A percentile compares a stretch with the other conserved stretches of the same genome.
These are phyloP conservation scores for Pleurozium schreberi DNA, from an alignment of 225 moss, liverwort and hornwort genomes.

Conservation along the genomic window DNA sequence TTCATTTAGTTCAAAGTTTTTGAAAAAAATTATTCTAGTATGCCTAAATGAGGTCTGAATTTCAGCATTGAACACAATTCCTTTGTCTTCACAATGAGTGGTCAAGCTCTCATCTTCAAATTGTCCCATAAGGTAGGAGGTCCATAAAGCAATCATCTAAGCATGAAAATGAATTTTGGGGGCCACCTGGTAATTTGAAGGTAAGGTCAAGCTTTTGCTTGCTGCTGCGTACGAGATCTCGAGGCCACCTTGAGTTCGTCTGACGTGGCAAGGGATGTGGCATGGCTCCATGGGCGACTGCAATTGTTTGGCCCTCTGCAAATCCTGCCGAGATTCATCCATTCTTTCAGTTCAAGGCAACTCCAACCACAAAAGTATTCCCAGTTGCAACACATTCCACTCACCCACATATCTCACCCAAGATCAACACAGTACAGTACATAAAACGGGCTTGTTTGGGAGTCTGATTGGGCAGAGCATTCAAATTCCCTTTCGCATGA, in stretches of 20 bases:
- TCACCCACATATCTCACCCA: too few relatives aligned
- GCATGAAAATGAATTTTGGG: too few relatives aligned
- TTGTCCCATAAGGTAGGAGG: too few relatives aligned
- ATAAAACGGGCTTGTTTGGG: background rate
- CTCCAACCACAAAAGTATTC: background rate
- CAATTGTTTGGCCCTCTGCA: background rate
- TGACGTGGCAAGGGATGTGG: slow-evolving; percentile 6
- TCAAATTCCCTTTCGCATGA: background rate
- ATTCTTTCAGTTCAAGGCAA: background rate
- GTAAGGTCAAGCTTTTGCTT: background rate
- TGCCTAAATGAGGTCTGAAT: too few relatives aligned
- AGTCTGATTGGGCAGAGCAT: background rate
- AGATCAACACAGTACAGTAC: too few relatives aligned
- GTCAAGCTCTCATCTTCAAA: too few relatives aligned
- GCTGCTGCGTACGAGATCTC: background rate
- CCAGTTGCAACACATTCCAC: background rate
- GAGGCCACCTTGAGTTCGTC: background rate
- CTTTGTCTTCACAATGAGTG: too few relatives aligned
- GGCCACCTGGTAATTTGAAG: background rate
- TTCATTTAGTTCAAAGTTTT: too few relatives aligned
- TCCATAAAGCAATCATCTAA: too few relatives aligned
- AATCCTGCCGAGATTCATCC: background rate
- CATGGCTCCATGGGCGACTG: background rate
- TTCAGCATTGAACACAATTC: too few relatives aligned
- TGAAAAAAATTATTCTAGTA: too few relatives aligned